Evolutionary conservation across 805 yeast species (phyloP), one percentile per base, ranked within the genome.

Genomic region (Hermanozyma aechmeae): DNA sequence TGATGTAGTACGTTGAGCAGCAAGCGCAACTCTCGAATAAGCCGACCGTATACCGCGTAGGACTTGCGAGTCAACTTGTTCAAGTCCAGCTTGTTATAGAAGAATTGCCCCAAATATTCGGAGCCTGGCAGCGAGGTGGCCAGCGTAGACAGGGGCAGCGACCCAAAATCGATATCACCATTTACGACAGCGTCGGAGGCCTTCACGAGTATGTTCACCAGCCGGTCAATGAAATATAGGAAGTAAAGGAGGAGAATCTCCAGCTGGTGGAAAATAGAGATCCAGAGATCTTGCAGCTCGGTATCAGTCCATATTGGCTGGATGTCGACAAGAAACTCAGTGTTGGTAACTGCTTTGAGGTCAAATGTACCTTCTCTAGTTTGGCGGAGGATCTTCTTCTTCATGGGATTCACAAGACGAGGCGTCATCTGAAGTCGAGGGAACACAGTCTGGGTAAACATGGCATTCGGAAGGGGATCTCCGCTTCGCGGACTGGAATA

Each of bases 181-280:
- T 33, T 33, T 14, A 41, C 43, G 16, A 41, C 37, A 9, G 38
- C 36, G n/a, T 32, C 37, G 0, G 45, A 39, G 9, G 40, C 45
- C 9, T 27, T 37, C 18, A 46, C 30, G 10, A 55, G 35, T 6
- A 56, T 43, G 29, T 53, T 60, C 24, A 59, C 40, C 1, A 64
- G 48, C 27, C 57, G 47, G 30, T 61, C 66, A 39, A 61, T 50
- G 34, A 61, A 51, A 33, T 58, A 61, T 3, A 50, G 46, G 35
- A 51, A 54, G 31, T 58, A 58, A 6, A 56, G 42, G 20, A 53
- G 45, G 24, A 56, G 40, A 4, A 44, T 39, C 3, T 45, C 43
- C 13, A 56, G 46, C 26, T 48, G 51, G 26, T 50, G 42, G 32
- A 51, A 52, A 15, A 59, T 32, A 1, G 46, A 31, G 10, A 18